phyloP scores from a whole-genome alignment of 345 rosid genomes.

The Salix caprea region DNA sequence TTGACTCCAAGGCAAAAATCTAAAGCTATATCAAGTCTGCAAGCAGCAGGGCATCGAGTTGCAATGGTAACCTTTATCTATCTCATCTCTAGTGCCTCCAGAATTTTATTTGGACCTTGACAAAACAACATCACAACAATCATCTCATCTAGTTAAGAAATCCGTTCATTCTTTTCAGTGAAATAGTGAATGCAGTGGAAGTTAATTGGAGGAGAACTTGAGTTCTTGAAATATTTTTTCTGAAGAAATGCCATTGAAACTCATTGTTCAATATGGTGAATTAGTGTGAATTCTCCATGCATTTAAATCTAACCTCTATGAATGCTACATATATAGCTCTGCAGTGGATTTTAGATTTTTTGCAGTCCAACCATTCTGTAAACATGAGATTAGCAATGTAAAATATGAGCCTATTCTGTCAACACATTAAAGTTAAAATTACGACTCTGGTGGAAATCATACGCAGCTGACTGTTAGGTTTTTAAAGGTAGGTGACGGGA shows the following conservation, averaged over 20 bases:
- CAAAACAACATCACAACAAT: not conserved
- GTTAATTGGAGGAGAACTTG: not conserved
- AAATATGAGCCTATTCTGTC: not conserved
- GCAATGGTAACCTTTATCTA: slow-evolving; percentile 61
- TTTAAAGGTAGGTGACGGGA: slow-evolving; percentile 89
- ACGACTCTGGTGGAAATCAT: slow-evolving; percentile 7
- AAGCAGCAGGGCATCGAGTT: slow-evolving; percentile 69
- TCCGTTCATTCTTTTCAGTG: not conserved
- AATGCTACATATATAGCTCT: not conserved
- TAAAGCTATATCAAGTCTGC: slow-evolving; percentile 61
- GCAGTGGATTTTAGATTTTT: not conserved
- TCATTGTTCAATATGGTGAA: not conserved
- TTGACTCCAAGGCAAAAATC: slow-evolving; percentile 75
- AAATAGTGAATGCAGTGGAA: not conserved
- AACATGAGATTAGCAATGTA: not conserved
- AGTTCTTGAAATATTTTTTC: not conserved
- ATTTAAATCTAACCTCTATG: not conserved
- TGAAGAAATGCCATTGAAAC: not conserved
- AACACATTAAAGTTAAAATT: not conserved
- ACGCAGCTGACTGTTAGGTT: not conserved
- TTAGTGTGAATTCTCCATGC: not conserved
- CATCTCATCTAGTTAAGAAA: not conserved
- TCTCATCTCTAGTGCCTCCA: not conserved
- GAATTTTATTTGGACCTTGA: not conserved
- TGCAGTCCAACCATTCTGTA: not conserved